Evolutionary conservation across 2,329 filamentous ascomycete species (phyloP).

Genomic region (Cytospora piceae): DNA sequence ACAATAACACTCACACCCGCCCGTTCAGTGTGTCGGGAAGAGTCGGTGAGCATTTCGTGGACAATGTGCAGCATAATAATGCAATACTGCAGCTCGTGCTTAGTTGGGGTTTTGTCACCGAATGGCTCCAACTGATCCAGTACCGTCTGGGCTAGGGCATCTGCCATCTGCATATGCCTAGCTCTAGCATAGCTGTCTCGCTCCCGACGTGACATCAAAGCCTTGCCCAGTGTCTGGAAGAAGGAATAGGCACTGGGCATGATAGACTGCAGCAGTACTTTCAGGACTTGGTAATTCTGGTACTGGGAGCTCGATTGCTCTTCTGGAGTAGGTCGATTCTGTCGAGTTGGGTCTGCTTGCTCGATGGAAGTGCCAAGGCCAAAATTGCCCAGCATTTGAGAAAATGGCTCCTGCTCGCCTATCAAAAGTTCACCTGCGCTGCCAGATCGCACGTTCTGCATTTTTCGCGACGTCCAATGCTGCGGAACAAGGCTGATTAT

Average conservation of each 20-base stretch:
- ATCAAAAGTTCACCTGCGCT: slow-evolving; percentile 24
- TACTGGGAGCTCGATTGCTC: slow-evolving; percentile 46
- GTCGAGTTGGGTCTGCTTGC: slow-evolving; percentile 20
- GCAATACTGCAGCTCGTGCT: slow-evolving; percentile 74
- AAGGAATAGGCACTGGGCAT: slow-evolving; percentile 82
- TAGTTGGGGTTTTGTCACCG: slow-evolving; percentile 52
- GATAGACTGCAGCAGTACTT: slow-evolving; percentile 76
- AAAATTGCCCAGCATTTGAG: slow-evolving; percentile 22
- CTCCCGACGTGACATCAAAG: slow-evolving; percentile 74
- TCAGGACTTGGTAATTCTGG: slow-evolving; percentile 77
- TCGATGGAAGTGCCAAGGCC: slow-evolving; percentile 4
- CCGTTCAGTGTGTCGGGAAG: slow-evolving; percentile 52
- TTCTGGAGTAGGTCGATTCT: slow-evolving; percentile 31
- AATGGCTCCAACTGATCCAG: slow-evolving; percentile 65
- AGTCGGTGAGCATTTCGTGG: slow-evolving; percentile 78
- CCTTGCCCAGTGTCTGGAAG: slow-evolving; percentile 83
- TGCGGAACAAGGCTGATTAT: slow-evolving; percentile 75
- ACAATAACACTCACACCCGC: slow-evolving; percentile 63
- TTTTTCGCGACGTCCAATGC: slow-evolving; percentile 57
- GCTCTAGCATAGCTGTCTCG: slow-evolving; percentile 63
- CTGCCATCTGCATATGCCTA: slow-evolving; percentile 59
- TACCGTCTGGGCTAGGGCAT: slow-evolving; percentile 72
- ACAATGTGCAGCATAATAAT: slow-evolving; percentile 79
- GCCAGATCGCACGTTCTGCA: slow-evolving; percentile 30
- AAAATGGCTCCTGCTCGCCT: slow-evolving; percentile 22